Percentiles rank a stretch among this genome's conserved stretches.
Evolutionary conservation across 2,329 filamentous ascomycete species (phyloP).

Genomic region (Knufia petricola): DNA sequence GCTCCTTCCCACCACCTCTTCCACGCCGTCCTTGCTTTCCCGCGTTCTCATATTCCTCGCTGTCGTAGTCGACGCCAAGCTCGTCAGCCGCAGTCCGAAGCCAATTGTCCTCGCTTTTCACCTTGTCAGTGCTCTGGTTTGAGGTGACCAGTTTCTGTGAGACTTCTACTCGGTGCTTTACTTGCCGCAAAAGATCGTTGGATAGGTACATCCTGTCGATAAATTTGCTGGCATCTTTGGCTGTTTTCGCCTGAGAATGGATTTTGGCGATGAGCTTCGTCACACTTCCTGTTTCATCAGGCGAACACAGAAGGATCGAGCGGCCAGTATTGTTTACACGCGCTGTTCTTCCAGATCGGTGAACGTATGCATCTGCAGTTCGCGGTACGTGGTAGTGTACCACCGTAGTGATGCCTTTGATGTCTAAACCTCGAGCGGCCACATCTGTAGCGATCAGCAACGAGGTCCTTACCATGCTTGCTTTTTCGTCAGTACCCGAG

Average conservation of each 20-base stretch:
- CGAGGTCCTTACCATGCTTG: constrained; percentile 42
- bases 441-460: constrained; percentile 90
- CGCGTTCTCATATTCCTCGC: constrained; percentile 65
- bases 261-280: constrained; percentile 79
- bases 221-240: constrained; percentile 32
- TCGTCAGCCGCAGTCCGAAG: constrained; percentile 78
- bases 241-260: constrained; percentile 47
- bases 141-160: constrained; percentile 84
- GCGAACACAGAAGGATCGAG: constrained; percentile 79
- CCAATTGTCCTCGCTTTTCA: constrained; percentile 74
- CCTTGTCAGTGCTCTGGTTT: constrained; percentile 75
- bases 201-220: constrained; percentile 53
- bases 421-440: constrained; percentile 86
- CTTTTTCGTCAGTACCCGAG: constrained; percentile 37
- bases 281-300: constrained; percentile 81
- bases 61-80: constrained; percentile 86
- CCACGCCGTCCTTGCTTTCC: constrained; percentile 52
- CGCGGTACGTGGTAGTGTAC: constrained; percentile 93
- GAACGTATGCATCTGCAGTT: constrained; percentile 85
- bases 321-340: constrained; percentile 68
- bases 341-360: constrained; percentile 87
- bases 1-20: constrained; percentile 63
- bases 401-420: constrained; percentile 77
- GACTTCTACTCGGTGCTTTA: constrained; percentile 67
- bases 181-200: constrained; percentile 31